These are phyloP conservation scores for Zizania palustris DNA, from an alignment of 202 grass and related monocot species.

Conservation along the genomic window DNA sequence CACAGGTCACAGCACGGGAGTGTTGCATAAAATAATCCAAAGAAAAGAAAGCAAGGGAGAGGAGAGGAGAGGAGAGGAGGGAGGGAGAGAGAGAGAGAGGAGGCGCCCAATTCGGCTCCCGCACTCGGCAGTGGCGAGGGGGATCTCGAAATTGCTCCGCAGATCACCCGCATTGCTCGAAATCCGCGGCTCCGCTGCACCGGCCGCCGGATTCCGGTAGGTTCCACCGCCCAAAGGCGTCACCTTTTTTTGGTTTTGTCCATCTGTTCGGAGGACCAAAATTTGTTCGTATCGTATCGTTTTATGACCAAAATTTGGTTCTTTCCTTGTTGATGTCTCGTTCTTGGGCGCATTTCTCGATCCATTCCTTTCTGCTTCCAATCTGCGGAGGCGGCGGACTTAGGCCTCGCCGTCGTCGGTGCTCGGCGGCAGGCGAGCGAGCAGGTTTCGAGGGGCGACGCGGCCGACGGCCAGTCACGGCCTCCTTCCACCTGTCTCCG, in stretches of 20 bases:
- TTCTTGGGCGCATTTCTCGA: neutral
- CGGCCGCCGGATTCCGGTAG: constrained; percentile 9
- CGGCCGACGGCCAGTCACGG: no score
- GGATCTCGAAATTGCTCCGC: constrained; percentile 6
- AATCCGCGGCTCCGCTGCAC: neutral
- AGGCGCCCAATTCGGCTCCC: neutral
- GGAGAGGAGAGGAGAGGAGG: neutral
- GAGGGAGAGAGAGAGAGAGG: neutral
- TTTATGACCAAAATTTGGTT: neutral
- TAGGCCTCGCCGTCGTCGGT: no score
- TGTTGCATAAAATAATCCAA: constrained; percentile 3
- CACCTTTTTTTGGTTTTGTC: constrained; percentile 11
- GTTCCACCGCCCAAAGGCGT: constrained; percentile 21
- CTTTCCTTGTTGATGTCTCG: neutral
- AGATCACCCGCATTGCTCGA: constrained; percentile 26
- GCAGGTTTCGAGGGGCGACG: no score
- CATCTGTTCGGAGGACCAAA: constrained; percentile 8
- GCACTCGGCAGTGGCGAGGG: constrained; percentile 6
- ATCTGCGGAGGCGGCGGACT: no score
- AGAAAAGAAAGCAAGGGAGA: neutral
- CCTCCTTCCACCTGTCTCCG: no score
- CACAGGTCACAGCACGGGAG: neutral
- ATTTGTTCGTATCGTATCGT: neutral
- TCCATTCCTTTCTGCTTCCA: neutral
- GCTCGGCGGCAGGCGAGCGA: no score